phyloP scores from a whole-genome alignment of 1,139 yeast species.

The Pichia sp. region DNA sequence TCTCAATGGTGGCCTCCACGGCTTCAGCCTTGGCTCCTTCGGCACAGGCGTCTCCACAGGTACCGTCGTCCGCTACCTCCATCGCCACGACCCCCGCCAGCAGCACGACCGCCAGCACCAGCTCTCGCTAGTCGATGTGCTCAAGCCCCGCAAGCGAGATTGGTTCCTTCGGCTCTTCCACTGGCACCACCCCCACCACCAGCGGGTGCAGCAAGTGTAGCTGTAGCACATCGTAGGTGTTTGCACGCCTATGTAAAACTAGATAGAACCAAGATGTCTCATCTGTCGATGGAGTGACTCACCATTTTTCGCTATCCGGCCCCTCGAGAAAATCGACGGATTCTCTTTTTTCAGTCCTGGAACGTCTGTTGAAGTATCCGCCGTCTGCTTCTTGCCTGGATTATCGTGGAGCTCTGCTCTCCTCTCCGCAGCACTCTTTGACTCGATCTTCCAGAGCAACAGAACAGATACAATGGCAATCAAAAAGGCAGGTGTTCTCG shows the following conservation, averaged over 20 bases:
- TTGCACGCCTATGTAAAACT: too few species aligned
- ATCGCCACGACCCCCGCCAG: background rate
- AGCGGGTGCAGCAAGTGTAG: background rate
- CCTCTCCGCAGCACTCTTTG: background rate
- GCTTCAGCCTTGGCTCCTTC: background rate
- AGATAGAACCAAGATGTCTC: too few species aligned
- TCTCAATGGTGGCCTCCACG: background rate
- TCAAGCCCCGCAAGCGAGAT: background rate
- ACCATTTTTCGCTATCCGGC: background rate
- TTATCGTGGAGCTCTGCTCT: too few species aligned
- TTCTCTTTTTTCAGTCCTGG: background rate
- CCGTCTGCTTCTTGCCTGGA: background rate
- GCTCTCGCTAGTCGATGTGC: background rate
- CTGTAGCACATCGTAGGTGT: too few species aligned
- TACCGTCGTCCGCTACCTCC: background rate
- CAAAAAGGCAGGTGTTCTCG: conserved; percentile 80
- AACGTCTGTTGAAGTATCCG: background rate
- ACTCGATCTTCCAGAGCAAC: background rate
- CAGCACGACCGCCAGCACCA: background rate
- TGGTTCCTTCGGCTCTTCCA: background rate
- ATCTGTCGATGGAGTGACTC: background rate
- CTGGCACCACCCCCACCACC: background rate
- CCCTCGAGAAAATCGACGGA: background rate
- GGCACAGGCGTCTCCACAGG: background rate
- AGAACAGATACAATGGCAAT: background rate